Conservation (phyloP, 345 rosid genomes). For the Zanthoxylum bungeanum region DNA sequence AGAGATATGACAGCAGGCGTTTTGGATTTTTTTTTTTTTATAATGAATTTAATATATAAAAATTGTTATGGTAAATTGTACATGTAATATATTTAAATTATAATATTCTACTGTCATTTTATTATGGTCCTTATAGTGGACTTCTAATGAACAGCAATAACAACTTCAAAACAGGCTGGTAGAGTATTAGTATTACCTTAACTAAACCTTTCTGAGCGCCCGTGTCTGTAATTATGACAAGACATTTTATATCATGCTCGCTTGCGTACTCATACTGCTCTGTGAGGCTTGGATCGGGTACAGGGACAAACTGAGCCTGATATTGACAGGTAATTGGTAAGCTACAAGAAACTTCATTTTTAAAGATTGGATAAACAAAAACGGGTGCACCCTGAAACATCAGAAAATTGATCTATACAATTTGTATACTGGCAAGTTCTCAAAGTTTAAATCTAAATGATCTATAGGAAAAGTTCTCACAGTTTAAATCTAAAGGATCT, state of each 20-base stretch:
- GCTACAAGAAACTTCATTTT: slow-evolving; percentile 13
- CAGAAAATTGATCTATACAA: not conserved
- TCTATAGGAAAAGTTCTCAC: too few species aligned
- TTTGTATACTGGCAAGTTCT: not conserved
- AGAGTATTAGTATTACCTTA: slow-evolving; percentile 55
- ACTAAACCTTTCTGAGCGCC: slow-evolving; percentile 67
- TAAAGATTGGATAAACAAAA: not conserved
- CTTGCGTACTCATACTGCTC: slow-evolving; percentile 97
- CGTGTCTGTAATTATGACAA: slow-evolving; percentile 76
- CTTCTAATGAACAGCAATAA: not conserved
- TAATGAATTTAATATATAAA: not conserved
- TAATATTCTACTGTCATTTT: not conserved
- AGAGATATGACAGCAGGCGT: not conserved
- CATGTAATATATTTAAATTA: not conserved
- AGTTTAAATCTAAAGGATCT: too few species aligned
- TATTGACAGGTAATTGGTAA: slow-evolving; percentile 13
- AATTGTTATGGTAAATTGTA: not conserved
- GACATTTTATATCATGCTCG: slow-evolving; percentile 85
- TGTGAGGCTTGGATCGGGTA: slow-evolving; percentile 90
- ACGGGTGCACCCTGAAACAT: not conserved
- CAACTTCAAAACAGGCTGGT: not conserved
- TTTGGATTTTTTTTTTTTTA: not conserved
- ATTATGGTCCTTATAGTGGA: not conserved
- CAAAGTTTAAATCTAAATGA: not conserved
- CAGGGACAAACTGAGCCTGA: slow-evolving; percentile 86